phyloP scores from a whole-genome alignment of 768 basidiomycete genomes.

The Fistulinella prunicolor region DNA sequence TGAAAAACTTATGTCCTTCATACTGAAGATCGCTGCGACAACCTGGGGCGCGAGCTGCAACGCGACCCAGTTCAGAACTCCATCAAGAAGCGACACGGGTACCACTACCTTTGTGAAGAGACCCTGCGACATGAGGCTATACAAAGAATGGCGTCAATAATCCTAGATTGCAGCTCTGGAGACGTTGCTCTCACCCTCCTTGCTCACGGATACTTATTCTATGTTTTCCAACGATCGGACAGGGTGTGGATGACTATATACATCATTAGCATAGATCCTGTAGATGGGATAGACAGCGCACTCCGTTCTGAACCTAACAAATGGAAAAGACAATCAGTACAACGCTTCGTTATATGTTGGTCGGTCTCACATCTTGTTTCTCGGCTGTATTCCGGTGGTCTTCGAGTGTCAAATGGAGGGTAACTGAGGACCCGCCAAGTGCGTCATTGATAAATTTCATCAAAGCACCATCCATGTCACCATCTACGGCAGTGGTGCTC shows the following conservation, averaged over 20 bases:
- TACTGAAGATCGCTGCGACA: constrained; percentile 43
- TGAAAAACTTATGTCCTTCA: constrained; percentile 34
- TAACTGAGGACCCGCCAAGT: constrained; percentile 35
- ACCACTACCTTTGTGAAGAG: constrained; percentile 18
- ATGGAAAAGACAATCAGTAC: constrained; percentile 33
- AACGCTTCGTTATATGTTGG: constrained; percentile 9
- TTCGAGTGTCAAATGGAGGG: constrained; percentile 11
- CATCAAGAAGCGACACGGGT: background rate
- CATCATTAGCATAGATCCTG: background rate
- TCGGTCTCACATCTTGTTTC: constrained; percentile 28
- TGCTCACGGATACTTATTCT: constrained; percentile 11
- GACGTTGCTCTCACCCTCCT: constrained; percentile 17
- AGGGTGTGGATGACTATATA: constrained; percentile 7
- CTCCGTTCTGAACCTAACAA: constrained; percentile 39
- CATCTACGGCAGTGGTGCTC: constrained; percentile 24
- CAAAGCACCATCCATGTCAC: constrained; percentile 28
- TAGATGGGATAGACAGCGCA: constrained; percentile 20
- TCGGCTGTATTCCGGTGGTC: constrained; percentile 36
- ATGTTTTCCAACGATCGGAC: constrained; percentile 6
- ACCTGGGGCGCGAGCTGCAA: constrained; percentile 43
- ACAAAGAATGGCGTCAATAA: constrained; percentile 7
- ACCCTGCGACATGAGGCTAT: constrained; percentile 33
- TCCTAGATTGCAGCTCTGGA: background rate
- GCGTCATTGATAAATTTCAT: constrained; percentile 48
- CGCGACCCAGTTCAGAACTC: constrained; percentile 13